Base-by-base conservation (phyloP, 73 alveolate species). In the Blepharisma stoltei region DNA sequence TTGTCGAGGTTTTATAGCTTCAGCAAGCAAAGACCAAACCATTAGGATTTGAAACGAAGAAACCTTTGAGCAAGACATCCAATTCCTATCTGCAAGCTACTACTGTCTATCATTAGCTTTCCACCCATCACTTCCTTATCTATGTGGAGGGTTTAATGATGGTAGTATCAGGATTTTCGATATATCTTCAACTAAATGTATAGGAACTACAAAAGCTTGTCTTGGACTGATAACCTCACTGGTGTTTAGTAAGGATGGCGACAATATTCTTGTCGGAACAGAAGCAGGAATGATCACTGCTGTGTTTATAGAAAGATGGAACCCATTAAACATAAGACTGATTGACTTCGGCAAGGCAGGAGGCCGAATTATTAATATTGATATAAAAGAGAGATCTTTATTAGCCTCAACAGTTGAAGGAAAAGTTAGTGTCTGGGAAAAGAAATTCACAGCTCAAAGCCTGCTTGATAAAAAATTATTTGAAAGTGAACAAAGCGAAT, bases 21-120 rank as follows among this genome's bases (percentile, higher is more conserved):
- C 95, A 7, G 91, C 91, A 6, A 70, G n/a, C n/a, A n/a, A n/a
- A n/a, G n/a, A n/a, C 54, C 45, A 89, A 37, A 78, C 78, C 6
- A 66, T 88, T 14, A 78, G 77, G 38, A 70, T 88, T 18, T 88
- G 95, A 91, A 86, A 88, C 54, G 82, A 82, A 11, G 54, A 50
- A n/a, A 55, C 87, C 0, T 25, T 25, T 18, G 73, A 60, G 23
- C 73, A 60, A 60, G 73, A 18, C 11, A 60, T 11, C 5, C 73
- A 60, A 8, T 14, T 60, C 46, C 23, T 18, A 14, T 14, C 46
- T 9, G 49, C 73, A 25, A 20, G 18, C 3, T 14, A 11, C 2
- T 14, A 8, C 38, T 60, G 73, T 38, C 14, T 38, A 20, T 60
- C 46, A 8, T 25, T 60, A 25, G 38, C 49, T 25, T 60, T 60